Base-by-base conservation (phyloP, 257 asterid genomes). In the Mitragyna speciosa region DNA sequence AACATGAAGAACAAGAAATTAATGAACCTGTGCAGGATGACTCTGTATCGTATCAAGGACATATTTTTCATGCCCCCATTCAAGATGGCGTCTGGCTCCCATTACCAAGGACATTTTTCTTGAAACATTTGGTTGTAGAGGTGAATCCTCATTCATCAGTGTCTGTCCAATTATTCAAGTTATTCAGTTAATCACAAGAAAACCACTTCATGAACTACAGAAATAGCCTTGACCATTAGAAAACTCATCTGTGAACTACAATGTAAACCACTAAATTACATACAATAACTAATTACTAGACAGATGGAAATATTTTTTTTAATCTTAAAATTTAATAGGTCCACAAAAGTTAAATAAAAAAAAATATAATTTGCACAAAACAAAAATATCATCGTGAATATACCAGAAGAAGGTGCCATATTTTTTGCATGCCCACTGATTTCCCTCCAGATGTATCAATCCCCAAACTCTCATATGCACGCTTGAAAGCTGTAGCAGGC, bases 391-490 rank as follows among this genome's bases (percentile, higher is more conserved):
- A 72, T 52, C 81, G 76, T 76, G 71, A 70, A 20, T 73, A 74
- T 90, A 96, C 99, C 98, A 75, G 86, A 78, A 95, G 82, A 70
- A 96, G 92, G 89, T 94, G 97, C 97, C 98, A 96, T 76, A 96
- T 92, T 84, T 96, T 96, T 90, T 90, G 92, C 96, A 96, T 91
- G 87, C 89, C 88, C 59, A 94, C 99, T 66, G 98, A 94, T 89
- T 92, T 96, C 78, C 91, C 88, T 73, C 97, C 97, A 83, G 93
- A 86, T 75, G 90, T 72, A 78, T 91, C 97, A 73, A 96, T 86
- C 59, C 88, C 91, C 85, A 94, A 86, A 83, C 88, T 87, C 75
- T 96, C 99, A 79, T 91, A 90, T 2, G 96, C 98, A 85, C 75
- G 87, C 83, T 81, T 92, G 90, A 94, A 94, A 83, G 96, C 91